Percentiles rank a stretch among this genome's conserved stretches.
Conservation (phyloP, 2,329 filamentous ascomycete species). For the Verticillium longisporum region DNA sequence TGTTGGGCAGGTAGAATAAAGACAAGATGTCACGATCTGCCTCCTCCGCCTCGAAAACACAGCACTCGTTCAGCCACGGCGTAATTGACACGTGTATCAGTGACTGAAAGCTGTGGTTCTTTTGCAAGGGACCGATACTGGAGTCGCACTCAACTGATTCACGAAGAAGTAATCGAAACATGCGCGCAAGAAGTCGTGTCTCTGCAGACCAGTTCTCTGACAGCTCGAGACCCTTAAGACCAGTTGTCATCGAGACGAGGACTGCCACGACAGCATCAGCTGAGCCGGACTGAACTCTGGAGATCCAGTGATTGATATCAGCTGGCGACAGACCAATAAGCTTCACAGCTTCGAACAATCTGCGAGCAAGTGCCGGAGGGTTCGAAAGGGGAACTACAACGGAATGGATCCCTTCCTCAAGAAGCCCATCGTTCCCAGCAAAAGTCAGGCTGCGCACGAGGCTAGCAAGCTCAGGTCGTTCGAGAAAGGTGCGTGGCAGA, state of each 20-base stretch:
- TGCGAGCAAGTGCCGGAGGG: not conserved
- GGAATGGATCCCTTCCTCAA: not conserved
- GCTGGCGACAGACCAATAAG: not conserved
- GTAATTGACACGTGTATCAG: not conserved
- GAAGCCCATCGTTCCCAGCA: not conserved
- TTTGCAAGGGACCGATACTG: too few species aligned
- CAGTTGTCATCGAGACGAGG: not conserved
- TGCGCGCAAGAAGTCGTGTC: not conserved
- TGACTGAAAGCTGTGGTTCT: not conserved
- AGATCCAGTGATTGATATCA: not conserved
- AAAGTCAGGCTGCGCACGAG: not conserved
- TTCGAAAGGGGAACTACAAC: not conserved
- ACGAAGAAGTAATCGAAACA: not conserved
- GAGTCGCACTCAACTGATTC: not conserved
- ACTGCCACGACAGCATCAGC: not conserved
- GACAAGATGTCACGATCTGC: not conserved
- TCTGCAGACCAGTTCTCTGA: not conserved
- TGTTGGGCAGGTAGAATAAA: not conserved
- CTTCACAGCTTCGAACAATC: not conserved
- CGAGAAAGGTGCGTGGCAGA: not conserved
- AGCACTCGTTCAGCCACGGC: not conserved
- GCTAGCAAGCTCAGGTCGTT: not conserved
- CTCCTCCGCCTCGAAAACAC: not conserved
- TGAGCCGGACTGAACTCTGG: not conserved
- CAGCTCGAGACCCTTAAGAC: not conserved